A percentile compares a stretch with the other conserved stretches of the same genome.
Conservation (phyloP, 169 alveolate genomes). For the Plasmodium cynomolgi region DNA sequence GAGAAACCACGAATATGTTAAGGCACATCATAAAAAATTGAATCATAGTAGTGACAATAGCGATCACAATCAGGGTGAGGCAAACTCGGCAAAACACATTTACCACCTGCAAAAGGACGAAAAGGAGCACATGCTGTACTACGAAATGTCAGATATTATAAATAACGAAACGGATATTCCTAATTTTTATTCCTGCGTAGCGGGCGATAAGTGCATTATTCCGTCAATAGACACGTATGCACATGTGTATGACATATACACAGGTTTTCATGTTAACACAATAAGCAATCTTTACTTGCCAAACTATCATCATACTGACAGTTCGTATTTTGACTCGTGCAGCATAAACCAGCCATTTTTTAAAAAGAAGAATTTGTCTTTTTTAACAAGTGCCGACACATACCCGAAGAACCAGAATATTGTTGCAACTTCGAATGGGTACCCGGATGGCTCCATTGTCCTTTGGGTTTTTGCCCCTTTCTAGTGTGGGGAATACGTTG, state of each 20-base stretch:
- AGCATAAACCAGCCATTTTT: neutral
- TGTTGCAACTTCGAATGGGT: conserved; percentile 76
- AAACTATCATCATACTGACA: conserved; percentile 43
- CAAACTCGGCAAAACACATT: neutral
- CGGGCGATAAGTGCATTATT: conserved; percentile 75
- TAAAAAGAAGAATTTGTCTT: conserved; percentile 24
- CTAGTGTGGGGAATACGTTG: neutral
- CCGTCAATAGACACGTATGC: conserved; percentile 74
- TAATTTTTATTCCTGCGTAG: conserved; percentile 72
- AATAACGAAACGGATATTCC: conserved; percentile 46
- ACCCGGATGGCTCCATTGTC: conserved; percentile 75
- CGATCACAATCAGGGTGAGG: neutral
- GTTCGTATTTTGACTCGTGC: neutral
- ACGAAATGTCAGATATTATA: conserved; percentile 52
- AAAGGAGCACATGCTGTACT: neutral
- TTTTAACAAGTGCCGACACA: conserved; percentile 73
- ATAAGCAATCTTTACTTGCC: conserved; percentile 68
- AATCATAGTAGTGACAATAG: neutral
- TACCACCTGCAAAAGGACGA: neutral
- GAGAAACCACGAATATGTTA: conserved; percentile 39
- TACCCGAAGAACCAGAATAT: conserved; percentile 74
- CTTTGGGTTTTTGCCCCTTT: conserved; percentile 64
- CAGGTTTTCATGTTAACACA: conserved; percentile 73
- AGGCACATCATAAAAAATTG: conserved; percentile 14
- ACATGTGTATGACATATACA: conserved; percentile 74